phyloP scores from a whole-genome alignment of 1,284 basidiomycete genomes.

The Hortiboletus rubellus region DNA sequence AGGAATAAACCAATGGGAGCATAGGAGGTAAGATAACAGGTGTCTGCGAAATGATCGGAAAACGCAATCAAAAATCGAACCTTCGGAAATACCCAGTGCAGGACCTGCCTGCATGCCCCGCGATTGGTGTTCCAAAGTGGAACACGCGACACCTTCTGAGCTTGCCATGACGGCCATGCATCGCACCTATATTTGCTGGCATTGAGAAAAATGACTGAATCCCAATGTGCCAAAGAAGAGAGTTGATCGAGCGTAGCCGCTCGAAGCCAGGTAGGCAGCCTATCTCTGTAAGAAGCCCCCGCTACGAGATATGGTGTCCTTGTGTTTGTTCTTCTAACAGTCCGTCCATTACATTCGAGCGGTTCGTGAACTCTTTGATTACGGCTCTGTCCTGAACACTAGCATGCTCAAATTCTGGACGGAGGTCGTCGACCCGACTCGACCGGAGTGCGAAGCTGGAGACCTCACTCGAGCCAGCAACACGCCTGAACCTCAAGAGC shows the following conservation, averaged over 20 bases:
- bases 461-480: conserved; percentile 11
- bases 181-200: too few relatives aligned
- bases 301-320: not conserved
- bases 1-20: too few relatives aligned
- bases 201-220: conserved; percentile 4
- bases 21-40: too few relatives aligned
- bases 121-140: too few relatives aligned
- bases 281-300: conserved; percentile 1
- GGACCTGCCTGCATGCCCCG: too few relatives aligned
- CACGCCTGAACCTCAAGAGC: not conserved
- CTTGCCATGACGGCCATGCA: too few relatives aligned
- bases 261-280: conserved; percentile 3
- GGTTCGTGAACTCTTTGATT: not conserved
- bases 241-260: conserved; percentile 7
- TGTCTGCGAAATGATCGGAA: too few relatives aligned
- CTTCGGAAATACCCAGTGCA: too few relatives aligned
- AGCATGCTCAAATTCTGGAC: not conserved
- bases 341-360: not conserved
- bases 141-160: too few relatives aligned
- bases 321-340: not conserved
- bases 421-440: not conserved
- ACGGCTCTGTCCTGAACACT: too few relatives aligned
- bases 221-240: not conserved
- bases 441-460: not conserved
- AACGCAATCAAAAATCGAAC: too few relatives aligned